A percentile compares a stretch with the other conserved stretches of the same genome.
Conservation (phyloP, 257 asterid genomes). For the Scutellaria baicalensis region DNA sequence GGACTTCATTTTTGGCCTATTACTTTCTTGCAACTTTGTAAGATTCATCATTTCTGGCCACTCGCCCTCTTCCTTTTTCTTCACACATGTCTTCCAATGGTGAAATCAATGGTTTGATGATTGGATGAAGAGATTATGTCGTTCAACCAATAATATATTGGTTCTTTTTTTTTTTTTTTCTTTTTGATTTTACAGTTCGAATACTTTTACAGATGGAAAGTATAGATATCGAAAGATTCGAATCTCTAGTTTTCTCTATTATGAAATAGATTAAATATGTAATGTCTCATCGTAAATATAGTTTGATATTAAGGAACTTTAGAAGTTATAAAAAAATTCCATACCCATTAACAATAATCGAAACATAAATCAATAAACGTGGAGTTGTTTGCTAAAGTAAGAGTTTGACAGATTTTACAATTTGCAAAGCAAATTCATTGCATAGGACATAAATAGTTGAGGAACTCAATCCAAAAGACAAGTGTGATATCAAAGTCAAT, state of each 20-base stretch:
- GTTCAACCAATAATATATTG: background rate
- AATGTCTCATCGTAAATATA: too few relatives aligned
- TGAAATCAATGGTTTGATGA: background rate
- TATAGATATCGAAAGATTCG: too few relatives aligned
- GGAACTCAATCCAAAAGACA: background rate
- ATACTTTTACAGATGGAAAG: too few relatives aligned
- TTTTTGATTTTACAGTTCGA: too few relatives aligned
- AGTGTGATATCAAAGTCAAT: constrained; percentile 16
- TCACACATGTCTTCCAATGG: background rate
- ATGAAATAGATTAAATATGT: too few relatives aligned
- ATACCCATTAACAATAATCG: background rate
- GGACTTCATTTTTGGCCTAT: background rate
- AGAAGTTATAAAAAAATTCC: background rate
- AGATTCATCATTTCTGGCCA: background rate
- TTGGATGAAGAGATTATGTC: background rate
- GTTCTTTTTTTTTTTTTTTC: background rate
- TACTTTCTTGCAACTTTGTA: background rate
- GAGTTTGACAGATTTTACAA: background rate
- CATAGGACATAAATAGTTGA: background rate
- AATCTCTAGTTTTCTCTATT: too few relatives aligned
- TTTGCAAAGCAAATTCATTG: background rate
- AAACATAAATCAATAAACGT: background rate
- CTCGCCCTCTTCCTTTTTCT: background rate
- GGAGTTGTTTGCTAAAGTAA: background rate
- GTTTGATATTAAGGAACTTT: too few relatives aligned